Percentiles rank a stretch among this genome's conserved stretches.
Conservation (phyloP, 192 early-diverging fungal species). For the Coemansia sp. region DNA sequence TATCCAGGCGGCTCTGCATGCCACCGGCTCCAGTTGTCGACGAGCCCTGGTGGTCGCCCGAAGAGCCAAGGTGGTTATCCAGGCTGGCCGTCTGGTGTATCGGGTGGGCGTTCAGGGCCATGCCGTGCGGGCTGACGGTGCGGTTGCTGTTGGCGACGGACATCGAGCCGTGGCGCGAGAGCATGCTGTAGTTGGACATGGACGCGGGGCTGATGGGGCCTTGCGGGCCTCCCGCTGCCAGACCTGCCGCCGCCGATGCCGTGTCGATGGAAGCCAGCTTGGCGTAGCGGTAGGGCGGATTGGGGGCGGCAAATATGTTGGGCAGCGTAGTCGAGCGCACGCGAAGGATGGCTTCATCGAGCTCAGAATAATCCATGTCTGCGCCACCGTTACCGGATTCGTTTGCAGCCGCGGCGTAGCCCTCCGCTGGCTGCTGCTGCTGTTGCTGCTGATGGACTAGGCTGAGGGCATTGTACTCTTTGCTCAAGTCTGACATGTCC, state of each 20-base stretch:
- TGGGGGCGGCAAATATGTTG: conserved; percentile 35
- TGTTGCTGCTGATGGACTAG: conserved; percentile 10
- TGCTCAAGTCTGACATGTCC: conserved; percentile 27
- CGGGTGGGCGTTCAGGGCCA: conserved; percentile 26
- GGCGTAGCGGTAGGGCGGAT: conserved; percentile 30
- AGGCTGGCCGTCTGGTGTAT: conserved; percentile 42
- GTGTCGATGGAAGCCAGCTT: conserved; percentile 6
- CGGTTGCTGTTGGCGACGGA: conserved; percentile 34
- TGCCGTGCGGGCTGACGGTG: conserved; percentile 38
- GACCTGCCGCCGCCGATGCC: conserved; percentile 4
- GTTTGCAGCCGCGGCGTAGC: not conserved
- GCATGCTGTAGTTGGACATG: conserved; percentile 26
- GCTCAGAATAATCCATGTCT: conserved; percentile 37
- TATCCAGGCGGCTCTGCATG: conserved; percentile 7
- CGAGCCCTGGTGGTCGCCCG: too few species aligned
- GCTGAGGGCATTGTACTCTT: conserved; percentile 20
- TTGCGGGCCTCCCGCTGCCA: too few species aligned
- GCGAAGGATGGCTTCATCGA: conserved; percentile 49
- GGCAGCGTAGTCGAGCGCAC: conserved; percentile 47
- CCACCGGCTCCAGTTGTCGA: not conserved
- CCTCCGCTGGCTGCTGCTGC: not conserved
- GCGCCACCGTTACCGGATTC: not conserved
- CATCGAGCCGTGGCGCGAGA: conserved; percentile 41
- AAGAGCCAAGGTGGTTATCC: conserved; percentile 27
- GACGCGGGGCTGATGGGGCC: conserved; percentile 31